Conservation (phyloP, 768 basidiomycete genomes). For the Mycena haematopus region DNA sequence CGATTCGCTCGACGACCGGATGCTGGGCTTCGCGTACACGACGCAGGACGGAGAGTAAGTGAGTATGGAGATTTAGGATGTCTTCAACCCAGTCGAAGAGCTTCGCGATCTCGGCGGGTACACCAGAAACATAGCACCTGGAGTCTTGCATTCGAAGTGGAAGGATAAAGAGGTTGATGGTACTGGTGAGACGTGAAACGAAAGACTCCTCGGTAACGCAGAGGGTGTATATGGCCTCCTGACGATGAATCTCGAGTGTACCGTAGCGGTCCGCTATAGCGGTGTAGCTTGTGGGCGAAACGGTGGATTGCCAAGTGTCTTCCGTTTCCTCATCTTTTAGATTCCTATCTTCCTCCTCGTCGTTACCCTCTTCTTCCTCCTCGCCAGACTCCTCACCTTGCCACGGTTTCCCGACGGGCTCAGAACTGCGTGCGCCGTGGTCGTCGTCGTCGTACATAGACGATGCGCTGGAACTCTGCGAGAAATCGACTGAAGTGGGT, state of each 20-base stretch:
- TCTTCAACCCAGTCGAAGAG: constrained; percentile 91
- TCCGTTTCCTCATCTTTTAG: constrained; percentile 5
- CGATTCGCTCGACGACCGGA: constrained; percentile 57
- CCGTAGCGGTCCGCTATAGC: constrained; percentile 49
- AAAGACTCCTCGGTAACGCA: constrained; percentile 73
- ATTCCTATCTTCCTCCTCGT: constrained; percentile 2
- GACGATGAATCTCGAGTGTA: constrained; percentile 61
- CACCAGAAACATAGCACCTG: constrained; percentile 79
- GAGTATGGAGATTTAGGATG: constrained; percentile 77
- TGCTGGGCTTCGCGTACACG: constrained; percentile 47
- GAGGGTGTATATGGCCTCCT: constrained; percentile 73
- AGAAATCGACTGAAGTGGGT: constrained; percentile 6
- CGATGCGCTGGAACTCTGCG: constrained; percentile 29
- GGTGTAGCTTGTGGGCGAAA: constrained; percentile 41
- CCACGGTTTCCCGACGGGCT: constrained; percentile 13
- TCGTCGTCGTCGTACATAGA: constrained; percentile 30
- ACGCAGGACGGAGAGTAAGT: constrained; percentile 60
- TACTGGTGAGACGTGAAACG: constrained; percentile 66
- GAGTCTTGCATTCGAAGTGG: constrained; percentile 78
- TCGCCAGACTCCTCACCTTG: constrained; percentile 5
- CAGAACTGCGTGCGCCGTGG: constrained; percentile 28
- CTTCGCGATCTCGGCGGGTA: constrained; percentile 71
- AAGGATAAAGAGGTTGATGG: constrained; percentile 74
- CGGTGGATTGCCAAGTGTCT: constrained; percentile 40
- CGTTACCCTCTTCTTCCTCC: constrained; percentile 20